These are phyloP conservation scores for Endotrypanum monterogeii DNA, from an alignment of 208 protist genomes.

Conservation along the genomic window DNA sequence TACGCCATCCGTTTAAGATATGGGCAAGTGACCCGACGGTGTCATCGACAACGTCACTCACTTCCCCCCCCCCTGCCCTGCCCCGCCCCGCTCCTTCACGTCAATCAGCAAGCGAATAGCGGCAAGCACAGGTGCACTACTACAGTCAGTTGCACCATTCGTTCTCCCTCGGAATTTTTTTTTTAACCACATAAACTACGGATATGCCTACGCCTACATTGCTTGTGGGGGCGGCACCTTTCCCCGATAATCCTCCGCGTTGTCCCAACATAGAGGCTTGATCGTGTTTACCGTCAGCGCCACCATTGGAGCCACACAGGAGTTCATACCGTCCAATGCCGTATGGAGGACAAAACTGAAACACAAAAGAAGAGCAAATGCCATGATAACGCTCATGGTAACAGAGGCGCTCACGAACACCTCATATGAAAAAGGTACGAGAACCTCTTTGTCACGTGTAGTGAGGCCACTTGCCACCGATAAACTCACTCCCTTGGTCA, in stretches of 20 bases:
- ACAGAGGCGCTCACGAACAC: slow-evolving; percentile 29
- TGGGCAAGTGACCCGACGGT: too few species aligned
- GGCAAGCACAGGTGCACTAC: too few species aligned
- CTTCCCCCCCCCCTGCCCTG: too few species aligned
- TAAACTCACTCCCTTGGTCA: slow-evolving; percentile 12
- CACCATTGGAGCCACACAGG: slow-evolving; percentile 33
- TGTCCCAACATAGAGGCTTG: slow-evolving; percentile 51
- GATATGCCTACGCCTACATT: neutral
- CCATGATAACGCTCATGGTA: slow-evolving; percentile 25
- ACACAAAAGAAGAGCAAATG: slow-evolving; percentile 33
- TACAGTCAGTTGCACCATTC: too few species aligned
- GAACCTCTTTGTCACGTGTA: slow-evolving; percentile 4
- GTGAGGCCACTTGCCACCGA: slow-evolving; percentile 5
- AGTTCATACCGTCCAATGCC: slow-evolving; percentile 17
- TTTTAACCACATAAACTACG: neutral
- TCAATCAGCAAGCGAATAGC: too few species aligned
- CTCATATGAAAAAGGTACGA: slow-evolving; percentile 28
- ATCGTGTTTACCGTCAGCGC: slow-evolving; percentile 40
- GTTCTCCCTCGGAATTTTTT: too few species aligned
- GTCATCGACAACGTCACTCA: too few species aligned
- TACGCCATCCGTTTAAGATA: too few species aligned
- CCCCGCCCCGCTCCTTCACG: too few species aligned
- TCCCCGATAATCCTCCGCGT: slow-evolving; percentile 50
- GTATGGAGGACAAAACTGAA: slow-evolving; percentile 25
- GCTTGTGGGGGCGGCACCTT: slow-evolving; percentile 20